Percentiles rank a stretch among this genome's conserved stretches.
Conservation (phyloP, 2,329 filamentous ascomycete species). For the Neofusicoccum sp. region DNA sequence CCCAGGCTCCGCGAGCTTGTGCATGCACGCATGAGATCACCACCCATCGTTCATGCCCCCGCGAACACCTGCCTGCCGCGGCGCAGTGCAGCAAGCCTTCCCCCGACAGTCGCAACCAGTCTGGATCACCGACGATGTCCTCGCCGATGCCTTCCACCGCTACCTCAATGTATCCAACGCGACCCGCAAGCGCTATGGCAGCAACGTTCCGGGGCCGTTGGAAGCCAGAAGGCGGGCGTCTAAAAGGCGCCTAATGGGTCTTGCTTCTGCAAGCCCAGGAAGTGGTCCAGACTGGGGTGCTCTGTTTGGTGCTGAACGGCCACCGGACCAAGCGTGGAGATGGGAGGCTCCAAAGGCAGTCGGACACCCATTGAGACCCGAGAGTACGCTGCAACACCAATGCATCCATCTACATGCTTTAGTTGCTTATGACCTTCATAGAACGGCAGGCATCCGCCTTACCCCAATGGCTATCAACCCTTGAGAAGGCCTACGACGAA, state of each 20-base stretch:
- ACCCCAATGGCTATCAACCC: slow-evolving; percentile 3
- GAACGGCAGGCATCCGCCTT: neutral
- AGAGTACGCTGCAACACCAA: neutral
- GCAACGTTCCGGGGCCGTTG: slow-evolving; percentile 61
- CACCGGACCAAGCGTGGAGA: neutral
- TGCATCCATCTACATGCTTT: too few species aligned
- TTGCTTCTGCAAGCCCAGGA: slow-evolving; percentile 32
- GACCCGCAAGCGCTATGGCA: slow-evolving; percentile 54
- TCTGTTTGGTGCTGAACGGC: slow-evolving; percentile 7
- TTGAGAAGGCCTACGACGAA: neutral
- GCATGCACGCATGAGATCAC: neutral
- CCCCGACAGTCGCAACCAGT: slow-evolving; percentile 44
- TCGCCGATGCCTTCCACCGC: slow-evolving; percentile 51
- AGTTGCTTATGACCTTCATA: neutral
- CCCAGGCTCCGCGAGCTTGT: neutral
- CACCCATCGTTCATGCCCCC: slow-evolving; percentile 44
- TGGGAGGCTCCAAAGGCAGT: slow-evolving; percentile 6
- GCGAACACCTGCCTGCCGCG: slow-evolving; percentile 49
- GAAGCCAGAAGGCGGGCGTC: slow-evolving; percentile 58
- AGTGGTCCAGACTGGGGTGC: slow-evolving; percentile 7
- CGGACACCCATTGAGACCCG: neutral
- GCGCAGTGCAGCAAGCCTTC: slow-evolving; percentile 47
- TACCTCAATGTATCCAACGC: slow-evolving; percentile 40
- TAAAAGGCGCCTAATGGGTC: slow-evolving; percentile 55
- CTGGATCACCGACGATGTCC: slow-evolving; percentile 60